Conservation (phyloP, 306 rosid genomes). For the Astragalus membranaceus region DNA sequence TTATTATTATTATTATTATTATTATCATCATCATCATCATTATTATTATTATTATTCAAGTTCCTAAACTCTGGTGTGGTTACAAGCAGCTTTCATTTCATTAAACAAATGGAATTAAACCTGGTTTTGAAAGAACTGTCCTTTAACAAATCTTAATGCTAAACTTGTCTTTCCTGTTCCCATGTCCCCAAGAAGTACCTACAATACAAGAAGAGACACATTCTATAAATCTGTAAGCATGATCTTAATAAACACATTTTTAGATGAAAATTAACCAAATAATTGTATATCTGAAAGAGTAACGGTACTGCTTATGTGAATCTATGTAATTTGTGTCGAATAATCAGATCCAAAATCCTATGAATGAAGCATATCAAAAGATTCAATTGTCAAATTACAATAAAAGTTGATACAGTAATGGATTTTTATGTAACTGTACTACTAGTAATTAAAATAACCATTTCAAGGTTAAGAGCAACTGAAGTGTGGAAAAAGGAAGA, state of each 20-base stretch:
- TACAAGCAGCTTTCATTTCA: neutral
- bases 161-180: constrained; percentile 49
- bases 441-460: neutral
- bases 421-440: neutral
- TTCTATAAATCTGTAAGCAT: neutral
- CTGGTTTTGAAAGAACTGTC: constrained; percentile 66
- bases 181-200: constrained; percentile 49
- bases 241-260: neutral
- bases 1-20: too few species aligned
- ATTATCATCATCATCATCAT: too few species aligned
- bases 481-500: too few species aligned
- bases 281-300: neutral
- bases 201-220: constrained; percentile 10
- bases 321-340: neutral
- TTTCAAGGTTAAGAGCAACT: neutral
- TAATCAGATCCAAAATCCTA: neutral
- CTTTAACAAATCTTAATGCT: constrained; percentile 79
- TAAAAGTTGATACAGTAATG: too few species aligned
- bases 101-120: constrained; percentile 22
- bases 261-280: neutral
- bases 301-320: too few species aligned
- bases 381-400: neutral
- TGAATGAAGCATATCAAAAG: neutral
- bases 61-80: neutral
- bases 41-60: neutral